Evolutionary conservation across 1,284 basidiomycete genomes (phyloP), one percentile per base, ranked within the genome.

Genomic region (Ganoderma leucocontextum): DNA sequence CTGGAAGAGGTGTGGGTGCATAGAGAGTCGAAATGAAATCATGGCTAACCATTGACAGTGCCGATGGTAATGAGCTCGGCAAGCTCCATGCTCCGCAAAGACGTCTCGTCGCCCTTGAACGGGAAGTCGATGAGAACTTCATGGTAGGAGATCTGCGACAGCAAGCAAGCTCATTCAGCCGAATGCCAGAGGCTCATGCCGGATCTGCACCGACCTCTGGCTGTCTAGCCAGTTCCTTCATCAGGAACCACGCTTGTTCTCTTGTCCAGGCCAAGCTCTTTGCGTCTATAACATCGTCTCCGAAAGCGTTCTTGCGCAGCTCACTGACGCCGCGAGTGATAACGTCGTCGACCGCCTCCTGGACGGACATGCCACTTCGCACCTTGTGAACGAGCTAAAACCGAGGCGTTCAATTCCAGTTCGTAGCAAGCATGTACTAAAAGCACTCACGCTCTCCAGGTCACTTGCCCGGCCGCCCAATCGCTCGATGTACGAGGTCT

Each of bases 401-500:
- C 9, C 17, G n/a, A 57, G 39, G 44, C 47, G 36, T 25, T n/a
- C 13, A 10, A n/a, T 4, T 19, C 25, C 63, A 49, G 36, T 25
- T 39, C 39, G 9, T 12, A 4, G 49, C 2, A n/a, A 42, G 17
- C 2, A 13, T 15, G n/a, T 4, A 5, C 25, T 25, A 4, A n/a
- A 47, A n/a, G 15, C 6, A 82, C 91, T 75, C 70, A 95, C 93
- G 60, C 88, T 90, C 76, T 95, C 92, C 35, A 96, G 87, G 76
- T 96, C 95, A 70, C 92, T 94, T 60, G 95, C 92, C 25, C 96
- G 88, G 22, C 96, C 96, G 59, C 96, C 96, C 0, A 98, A 86
- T 55, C 89, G 87, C 67, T 91, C 85, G 35, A 98, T 84, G 64
- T 87, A 85, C 25, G 81, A 75, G 17, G 82, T 82, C 72, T 95